Evolutionary conservation across 768 basidiomycete species (phyloP), one percentile per base, ranked within the genome.

Genomic region (Suillus sp.): DNA sequence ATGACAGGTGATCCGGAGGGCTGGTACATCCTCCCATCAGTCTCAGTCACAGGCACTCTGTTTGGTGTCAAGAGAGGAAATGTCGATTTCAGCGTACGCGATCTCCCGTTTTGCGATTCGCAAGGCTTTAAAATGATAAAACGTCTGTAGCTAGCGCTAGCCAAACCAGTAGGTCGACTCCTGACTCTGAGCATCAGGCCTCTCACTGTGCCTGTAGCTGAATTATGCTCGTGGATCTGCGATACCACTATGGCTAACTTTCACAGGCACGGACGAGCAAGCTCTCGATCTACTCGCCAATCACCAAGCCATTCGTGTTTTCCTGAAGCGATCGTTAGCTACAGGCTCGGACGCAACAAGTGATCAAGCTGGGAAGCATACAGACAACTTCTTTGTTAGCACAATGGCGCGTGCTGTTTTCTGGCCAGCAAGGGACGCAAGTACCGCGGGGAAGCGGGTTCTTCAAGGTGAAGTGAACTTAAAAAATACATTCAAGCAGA

Each of bases 381-480:
- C 81, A 38, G 79, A 83, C 70, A 84, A 82, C 64, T 77, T 77
- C 58, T 84, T 87, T 71, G 65, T 70, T 8, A 75, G 78, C 53
- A 72, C 65, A 25, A 75, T 77, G 20, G 81, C 80, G 9, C 74
- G 75, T 51, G 86, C 80, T 1, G 78, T 78, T 40, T 84, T 86
- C 70, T 88, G 85, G 86, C 56, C 64, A 1, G 30, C 48, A 0
- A 64, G 45, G 35, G 73, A 76, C 25, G 70, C 70, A 18, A 67
- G 70, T 30, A 73, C 68, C 62, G 57, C 62, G 4, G 75, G 75
- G 7, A 75, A 69, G 57, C 77, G 82, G 30, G 67, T 72, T 45
- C 70, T 86, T 16, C 76, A 78, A 58, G 86, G 87, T 8, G 85
- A 87, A 70, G 60, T 88, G 32, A 78, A 81, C 20, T 74, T 86